phyloP scores from a whole-genome alignment of 148 eudicot species.

The Polygonum maritimum region DNA sequence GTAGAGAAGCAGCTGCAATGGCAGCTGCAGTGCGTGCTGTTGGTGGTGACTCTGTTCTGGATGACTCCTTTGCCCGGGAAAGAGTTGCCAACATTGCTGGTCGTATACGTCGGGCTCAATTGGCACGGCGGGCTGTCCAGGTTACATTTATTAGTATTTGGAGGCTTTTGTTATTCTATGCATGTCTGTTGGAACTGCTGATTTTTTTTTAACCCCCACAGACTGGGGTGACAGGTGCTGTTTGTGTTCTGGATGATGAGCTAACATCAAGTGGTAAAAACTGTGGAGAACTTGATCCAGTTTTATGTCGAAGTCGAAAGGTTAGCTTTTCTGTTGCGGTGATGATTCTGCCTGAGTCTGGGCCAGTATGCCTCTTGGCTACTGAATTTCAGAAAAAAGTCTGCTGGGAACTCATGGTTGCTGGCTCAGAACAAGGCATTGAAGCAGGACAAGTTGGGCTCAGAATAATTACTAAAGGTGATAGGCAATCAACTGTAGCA shows the following conservation, averaged over 20 bases:
- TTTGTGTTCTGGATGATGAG: slow-evolving; percentile 96
- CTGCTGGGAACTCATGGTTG: slow-evolving; percentile 96
- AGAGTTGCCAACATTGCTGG: slow-evolving; percentile 84
- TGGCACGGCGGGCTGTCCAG: slow-evolving; percentile 88
- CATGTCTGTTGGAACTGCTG: background rate
- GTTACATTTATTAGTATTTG: slow-evolving; percentile 21
- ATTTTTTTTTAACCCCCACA: slow-evolving; percentile 20
- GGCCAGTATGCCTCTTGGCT: slow-evolving; percentile 88
- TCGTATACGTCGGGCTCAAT: slow-evolving; percentile 81
- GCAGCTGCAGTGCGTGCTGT: slow-evolving; percentile 99
- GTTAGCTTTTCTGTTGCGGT: slow-evolving; percentile 81
- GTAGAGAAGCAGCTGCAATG: slow-evolving; percentile 96
- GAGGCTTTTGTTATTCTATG: background rate
- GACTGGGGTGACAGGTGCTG: slow-evolving; percentile 82
- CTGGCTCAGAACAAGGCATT: slow-evolving; percentile 97
- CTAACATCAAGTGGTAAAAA: slow-evolving; percentile 77
- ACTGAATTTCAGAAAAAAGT: slow-evolving; percentile 78
- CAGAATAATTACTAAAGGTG: slow-evolving; percentile 76
- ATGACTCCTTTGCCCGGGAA: slow-evolving; percentile 93
- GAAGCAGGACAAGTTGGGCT: slow-evolving; percentile 99
- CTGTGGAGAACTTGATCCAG: slow-evolving; percentile 78
- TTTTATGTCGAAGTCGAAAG: slow-evolving; percentile 63
- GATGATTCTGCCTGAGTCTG: slow-evolving; percentile 94
- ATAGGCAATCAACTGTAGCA: slow-evolving; percentile 66
- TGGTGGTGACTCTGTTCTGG: slow-evolving; percentile 97